Percentiles rank a stretch among this genome's conserved stretches.
phyloP scores from a whole-genome alignment of 768 basidiomycete genomes.

The Thelephora aurantiotincta region DNA sequence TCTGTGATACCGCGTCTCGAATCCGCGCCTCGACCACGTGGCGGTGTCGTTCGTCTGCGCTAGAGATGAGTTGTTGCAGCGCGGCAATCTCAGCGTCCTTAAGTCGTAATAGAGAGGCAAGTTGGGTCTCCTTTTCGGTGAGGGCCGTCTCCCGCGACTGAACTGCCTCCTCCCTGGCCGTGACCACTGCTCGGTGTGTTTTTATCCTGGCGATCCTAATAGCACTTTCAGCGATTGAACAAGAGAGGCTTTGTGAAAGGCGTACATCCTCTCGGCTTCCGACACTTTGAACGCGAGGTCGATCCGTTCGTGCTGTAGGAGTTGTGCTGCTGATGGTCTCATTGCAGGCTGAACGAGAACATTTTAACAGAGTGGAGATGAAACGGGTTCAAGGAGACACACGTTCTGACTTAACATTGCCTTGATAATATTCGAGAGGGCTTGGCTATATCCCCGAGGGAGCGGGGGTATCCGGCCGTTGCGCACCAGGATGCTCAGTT shows the following conservation, averaged over 20 bases:
- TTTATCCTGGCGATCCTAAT: constrained; percentile 52
- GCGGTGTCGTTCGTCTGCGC: constrained; percentile 22
- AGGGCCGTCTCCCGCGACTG: constrained; percentile 38
- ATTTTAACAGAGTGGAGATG: not conserved
- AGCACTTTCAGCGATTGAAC: not conserved
- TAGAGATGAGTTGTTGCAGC: constrained; percentile 30
- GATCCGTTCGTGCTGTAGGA: constrained; percentile 69
- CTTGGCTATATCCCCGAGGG: constrained; percentile 69
- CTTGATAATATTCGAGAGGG: constrained; percentile 61
- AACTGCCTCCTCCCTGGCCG: constrained; percentile 53
- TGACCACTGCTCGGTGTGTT: constrained; percentile 38
- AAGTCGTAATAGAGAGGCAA: constrained; percentile 30
- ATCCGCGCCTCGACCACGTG: constrained; percentile 15
- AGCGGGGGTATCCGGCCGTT: constrained; percentile 87
- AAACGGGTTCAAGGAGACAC: not conserved
- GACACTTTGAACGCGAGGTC: constrained; percentile 56
- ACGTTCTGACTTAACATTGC: constrained; percentile 73
- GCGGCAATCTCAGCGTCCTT: constrained; percentile 48
- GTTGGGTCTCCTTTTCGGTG: constrained; percentile 38
- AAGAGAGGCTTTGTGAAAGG: not conserved
- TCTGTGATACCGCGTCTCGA: constrained; percentile 41
- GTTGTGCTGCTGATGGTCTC: constrained; percentile 70
- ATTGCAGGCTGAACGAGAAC: constrained; percentile 50
- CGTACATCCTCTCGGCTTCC: constrained; percentile 70
- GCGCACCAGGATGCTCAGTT: constrained; percentile 71